Evolutionary conservation across 371 early-diverging fungal genomes (phyloP).

Genomic region (Coemansia sp.): DNA sequence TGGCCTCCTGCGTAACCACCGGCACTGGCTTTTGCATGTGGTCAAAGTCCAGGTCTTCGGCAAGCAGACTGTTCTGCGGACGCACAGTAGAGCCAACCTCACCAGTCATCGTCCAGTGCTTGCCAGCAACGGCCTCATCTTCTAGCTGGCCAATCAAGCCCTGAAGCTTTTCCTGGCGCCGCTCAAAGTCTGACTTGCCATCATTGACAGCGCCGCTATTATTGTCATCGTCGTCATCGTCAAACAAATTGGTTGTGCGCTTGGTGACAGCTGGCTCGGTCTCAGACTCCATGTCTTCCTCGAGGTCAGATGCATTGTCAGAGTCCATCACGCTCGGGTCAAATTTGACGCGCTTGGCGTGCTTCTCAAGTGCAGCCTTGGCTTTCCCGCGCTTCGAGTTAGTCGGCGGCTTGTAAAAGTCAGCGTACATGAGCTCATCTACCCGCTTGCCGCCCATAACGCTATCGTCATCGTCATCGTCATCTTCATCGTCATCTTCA

Average conservation of each 20-base stretch:
- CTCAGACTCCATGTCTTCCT: slow-evolving; percentile 40
- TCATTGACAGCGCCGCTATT: slow-evolving; percentile 25
- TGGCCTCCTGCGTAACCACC: slow-evolving; percentile 88
- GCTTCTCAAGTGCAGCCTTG: slow-evolving; percentile 34
- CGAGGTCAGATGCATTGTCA: slow-evolving; percentile 14
- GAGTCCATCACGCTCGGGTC: slow-evolving; percentile 31
- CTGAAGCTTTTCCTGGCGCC: slow-evolving; percentile 65
- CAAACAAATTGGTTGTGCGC: slow-evolving; percentile 35
- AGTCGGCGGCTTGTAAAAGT: slow-evolving; percentile 51
- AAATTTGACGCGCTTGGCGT: slow-evolving; percentile 46
- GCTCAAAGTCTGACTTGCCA: slow-evolving; percentile 71
- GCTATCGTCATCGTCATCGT: slow-evolving; percentile 45
- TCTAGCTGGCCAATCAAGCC: slow-evolving; percentile 79
- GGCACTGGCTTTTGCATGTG: slow-evolving; percentile 89
- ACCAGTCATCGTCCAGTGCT: slow-evolving; percentile 87
- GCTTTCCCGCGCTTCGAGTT: slow-evolving; percentile 40
- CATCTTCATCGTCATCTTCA: slow-evolving; percentile 30
- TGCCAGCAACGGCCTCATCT: slow-evolving; percentile 75
- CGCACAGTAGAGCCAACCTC: slow-evolving; percentile 76
- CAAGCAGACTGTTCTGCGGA: slow-evolving; percentile 89
- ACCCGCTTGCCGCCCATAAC: slow-evolving; percentile 43
- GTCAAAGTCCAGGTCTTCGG: slow-evolving; percentile 92
- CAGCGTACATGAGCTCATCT: slow-evolving; percentile 50
- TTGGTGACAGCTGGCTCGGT: neutral
- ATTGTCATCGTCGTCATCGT: slow-evolving; percentile 39